These are phyloP conservation scores for Rhodocollybia butyracea DNA, from an alignment of 768 basidiomycete genomes.

Conservation along the genomic window DNA sequence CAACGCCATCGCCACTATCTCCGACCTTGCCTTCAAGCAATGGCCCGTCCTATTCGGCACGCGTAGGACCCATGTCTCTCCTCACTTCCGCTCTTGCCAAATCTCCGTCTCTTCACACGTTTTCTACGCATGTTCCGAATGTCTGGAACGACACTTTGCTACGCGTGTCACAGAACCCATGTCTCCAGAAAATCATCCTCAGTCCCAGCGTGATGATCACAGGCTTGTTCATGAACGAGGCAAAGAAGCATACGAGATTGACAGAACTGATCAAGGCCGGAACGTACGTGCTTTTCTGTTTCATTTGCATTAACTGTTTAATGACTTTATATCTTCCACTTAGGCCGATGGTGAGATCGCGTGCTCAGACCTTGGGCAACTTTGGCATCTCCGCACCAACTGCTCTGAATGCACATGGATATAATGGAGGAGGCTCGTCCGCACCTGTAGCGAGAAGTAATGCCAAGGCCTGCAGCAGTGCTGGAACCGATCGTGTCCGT, in stretches of 20 bases:
- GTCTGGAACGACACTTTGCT: conserved; percentile 58
- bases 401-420: background rate
- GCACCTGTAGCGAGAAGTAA: background rate
- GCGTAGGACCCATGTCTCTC: conserved; percentile 29
- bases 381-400: background rate
- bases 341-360: conserved; percentile 32
- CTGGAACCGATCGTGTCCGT: background rate
- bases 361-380: conserved; percentile 29
- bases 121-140: conserved; percentile 53
- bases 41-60: background rate
- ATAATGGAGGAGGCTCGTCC: background rate
- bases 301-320: conserved; percentile 7
- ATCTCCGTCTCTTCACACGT: conserved; percentile 41
- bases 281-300: conserved; percentile 33
- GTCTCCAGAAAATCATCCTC: conserved; percentile 42
- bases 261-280: conserved; percentile 53
- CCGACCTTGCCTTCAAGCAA: background rate
- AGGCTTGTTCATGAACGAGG: conserved; percentile 56
- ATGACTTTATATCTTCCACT: background rate
- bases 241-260: conserved; percentile 47
- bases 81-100: conserved; percentile 35
- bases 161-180: conserved; percentile 43
- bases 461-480: background rate
- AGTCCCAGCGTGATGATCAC: conserved; percentile 37
- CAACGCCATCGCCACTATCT: background rate